Percentiles rank a stretch among this genome's conserved stretches.
These are phyloP conservation scores for Colletotrichum spinosum DNA, from an alignment of 2,329 filamentous ascomycete species.

Conservation along the genomic window DNA sequence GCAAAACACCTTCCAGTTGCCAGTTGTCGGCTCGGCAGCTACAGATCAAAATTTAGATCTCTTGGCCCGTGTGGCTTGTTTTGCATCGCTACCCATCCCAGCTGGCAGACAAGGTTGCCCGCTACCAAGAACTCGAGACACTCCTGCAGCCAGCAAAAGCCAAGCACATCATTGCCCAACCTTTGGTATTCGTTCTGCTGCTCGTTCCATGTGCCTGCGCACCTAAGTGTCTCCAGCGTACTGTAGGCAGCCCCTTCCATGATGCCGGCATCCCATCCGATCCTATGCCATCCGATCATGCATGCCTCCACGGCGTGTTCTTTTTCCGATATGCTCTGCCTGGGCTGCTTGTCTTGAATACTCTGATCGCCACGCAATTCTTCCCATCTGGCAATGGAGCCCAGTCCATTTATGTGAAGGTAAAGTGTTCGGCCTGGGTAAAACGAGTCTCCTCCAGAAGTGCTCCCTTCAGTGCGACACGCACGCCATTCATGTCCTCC, in stretches of 20 bases:
- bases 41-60: conserved; percentile 31
- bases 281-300: conserved; percentile 7
- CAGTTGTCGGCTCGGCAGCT: background rate
- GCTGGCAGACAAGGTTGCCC: background rate
- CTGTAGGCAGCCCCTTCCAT: background rate
- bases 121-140: conserved; percentile 1
- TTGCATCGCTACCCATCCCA: conserved; percentile 13
- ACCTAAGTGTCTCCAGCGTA: no score
- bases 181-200: background rate
- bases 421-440: background rate
- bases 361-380: conserved; percentile 8
- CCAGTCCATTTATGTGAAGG: conserved; percentile 1
- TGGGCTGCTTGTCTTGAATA: background rate
- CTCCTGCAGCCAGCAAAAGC: background rate
- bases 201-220: background rate
- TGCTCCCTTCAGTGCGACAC: conserved; percentile 9
- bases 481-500: conserved; percentile 15
- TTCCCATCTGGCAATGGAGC: background rate
- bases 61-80: conserved; percentile 27
- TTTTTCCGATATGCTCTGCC: background rate
- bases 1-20: conserved; percentile 16
- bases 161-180: conserved; percentile 23
- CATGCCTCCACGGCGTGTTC: conserved; percentile 4
- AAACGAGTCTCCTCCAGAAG: conserved; percentile 12
- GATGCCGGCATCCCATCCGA: conserved; percentile 1